A percentile compares a stretch with the other conserved stretches of the same genome.
phyloP scores from a whole-genome alignment of 257 asterid species.

The Sherardia arvensis region DNA sequence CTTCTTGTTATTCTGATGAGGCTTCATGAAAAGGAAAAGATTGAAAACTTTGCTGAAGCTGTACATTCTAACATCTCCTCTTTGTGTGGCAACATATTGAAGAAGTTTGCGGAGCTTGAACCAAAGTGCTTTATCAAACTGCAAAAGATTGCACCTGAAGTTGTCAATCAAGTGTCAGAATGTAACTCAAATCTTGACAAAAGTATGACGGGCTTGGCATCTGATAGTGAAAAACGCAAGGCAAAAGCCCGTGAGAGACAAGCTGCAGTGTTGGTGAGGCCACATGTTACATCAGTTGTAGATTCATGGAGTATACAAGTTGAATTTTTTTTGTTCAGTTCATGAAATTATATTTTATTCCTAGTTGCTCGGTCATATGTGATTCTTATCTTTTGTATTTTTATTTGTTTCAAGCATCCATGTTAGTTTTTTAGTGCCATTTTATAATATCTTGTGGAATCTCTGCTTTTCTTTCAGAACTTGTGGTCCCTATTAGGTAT shows the following conservation, averaged over 20 bases:
- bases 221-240: constrained; percentile 73
- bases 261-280: constrained; percentile 85
- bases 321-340: neutral
- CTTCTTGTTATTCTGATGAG: constrained; percentile 80
- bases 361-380: neutral
- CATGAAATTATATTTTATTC: neutral
- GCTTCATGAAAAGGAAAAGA: constrained; percentile 59
- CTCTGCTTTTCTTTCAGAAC: neutral
- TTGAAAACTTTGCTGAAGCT: constrained; percentile 50
- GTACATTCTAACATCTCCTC: constrained; percentile 43
- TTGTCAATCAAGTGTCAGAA: constrained; percentile 48
- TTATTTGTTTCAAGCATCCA: neutral
- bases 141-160: constrained; percentile 73
- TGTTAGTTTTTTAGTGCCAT: neutral
- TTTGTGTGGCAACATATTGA: constrained; percentile 46
- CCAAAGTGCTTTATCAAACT: constrained; percentile 59
- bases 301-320: neutral
- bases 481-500: neutral
- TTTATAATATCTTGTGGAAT: neutral
- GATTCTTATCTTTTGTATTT: neutral
- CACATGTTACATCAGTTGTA: neutral
- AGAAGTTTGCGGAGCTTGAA: constrained; percentile 72
- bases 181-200: constrained; percentile 27
- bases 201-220: constrained; percentile 24
- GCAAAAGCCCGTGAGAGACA: constrained; percentile 94